phyloP scores from a whole-genome alignment of 148 eudicot genomes.

The Silene conica region DNA sequence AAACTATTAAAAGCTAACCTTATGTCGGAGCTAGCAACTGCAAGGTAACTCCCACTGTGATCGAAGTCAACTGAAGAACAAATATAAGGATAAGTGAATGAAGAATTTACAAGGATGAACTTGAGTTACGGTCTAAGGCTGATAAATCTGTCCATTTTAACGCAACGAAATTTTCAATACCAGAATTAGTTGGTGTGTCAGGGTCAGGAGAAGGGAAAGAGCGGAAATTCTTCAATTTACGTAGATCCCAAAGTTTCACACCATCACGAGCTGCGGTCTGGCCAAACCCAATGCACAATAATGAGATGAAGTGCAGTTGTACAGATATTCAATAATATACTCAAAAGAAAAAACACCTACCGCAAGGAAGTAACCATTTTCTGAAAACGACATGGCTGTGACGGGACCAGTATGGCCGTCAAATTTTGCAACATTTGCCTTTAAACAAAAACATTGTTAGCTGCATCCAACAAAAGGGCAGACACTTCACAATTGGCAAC shows the following conservation, averaged over 20 bases:
- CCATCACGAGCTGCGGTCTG: constrained; percentile 98
- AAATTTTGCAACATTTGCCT: constrained; percentile 86
- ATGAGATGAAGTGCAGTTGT: neutral
- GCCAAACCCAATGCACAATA: constrained; percentile 3
- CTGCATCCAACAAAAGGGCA: constrained; percentile 1
- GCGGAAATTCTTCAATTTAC: constrained; percentile 82
- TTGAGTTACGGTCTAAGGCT: too few species aligned
- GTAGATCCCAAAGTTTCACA: constrained; percentile 95
- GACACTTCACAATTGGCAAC: neutral
- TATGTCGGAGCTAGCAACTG: constrained; percentile 80
- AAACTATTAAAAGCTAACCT: constrained; percentile 40
- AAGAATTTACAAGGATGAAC: neutral
- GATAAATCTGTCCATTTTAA: too few species aligned
- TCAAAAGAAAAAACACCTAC: constrained; percentile 30
- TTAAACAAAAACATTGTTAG: constrained; percentile 15
- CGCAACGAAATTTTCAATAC: constrained; percentile 26
- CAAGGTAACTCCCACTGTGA: constrained; percentile 95
- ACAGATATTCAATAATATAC: neutral
- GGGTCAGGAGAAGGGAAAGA: constrained; percentile 69
- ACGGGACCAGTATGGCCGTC: constrained; percentile 88
- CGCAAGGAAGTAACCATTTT: constrained; percentile 96
- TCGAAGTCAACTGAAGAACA: constrained; percentile 80
- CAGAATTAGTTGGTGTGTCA: constrained; percentile 71
- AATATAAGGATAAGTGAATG: constrained; percentile 4
- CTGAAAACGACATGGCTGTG: constrained; percentile 88